Percentiles rank a stretch among this genome's conserved stretches.
Evolutionary conservation across 2,329 filamentous ascomycete genomes (phyloP).

Genomic region (Coniochaeta sp.): DNA sequence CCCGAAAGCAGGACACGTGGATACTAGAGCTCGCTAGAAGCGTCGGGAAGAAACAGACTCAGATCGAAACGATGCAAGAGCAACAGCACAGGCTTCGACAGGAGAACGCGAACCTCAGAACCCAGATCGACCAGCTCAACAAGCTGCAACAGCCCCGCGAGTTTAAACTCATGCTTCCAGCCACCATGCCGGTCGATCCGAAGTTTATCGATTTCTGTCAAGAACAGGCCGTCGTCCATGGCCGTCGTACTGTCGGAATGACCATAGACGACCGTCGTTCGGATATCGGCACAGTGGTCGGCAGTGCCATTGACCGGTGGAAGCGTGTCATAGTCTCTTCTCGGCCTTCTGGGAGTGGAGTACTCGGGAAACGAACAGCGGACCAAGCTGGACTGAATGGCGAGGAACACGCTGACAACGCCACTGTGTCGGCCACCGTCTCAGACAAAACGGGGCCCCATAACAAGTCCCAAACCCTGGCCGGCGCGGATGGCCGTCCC

Average conservation of each 20-base stretch:
- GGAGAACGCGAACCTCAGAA: conserved; percentile 48
- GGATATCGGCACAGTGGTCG: conserved; percentile 44
- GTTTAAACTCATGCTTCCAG: conserved; percentile 44
- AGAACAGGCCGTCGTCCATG: conserved; percentile 33
- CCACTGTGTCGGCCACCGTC: not conserved
- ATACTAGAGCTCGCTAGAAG: conserved; percentile 53
- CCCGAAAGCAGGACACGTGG: conserved; percentile 54
- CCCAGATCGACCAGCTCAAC: conserved; percentile 52
- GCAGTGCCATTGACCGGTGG: conserved; percentile 53
- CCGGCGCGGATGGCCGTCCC: not conserved
- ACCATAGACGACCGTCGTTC: conserved; percentile 42
- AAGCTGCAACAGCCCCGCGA: conserved; percentile 53
- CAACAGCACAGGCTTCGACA: conserved; percentile 44
- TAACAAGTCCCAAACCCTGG: not conserved
- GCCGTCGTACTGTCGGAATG: conserved; percentile 34
- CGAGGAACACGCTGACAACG: not conserved
- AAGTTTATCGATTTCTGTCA: conserved; percentile 38
- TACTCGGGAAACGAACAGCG: conserved; percentile 43
- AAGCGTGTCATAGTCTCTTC: conserved; percentile 51
- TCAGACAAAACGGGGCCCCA: not conserved
- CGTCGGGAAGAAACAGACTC: conserved; percentile 49
- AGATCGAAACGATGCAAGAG: conserved; percentile 43
- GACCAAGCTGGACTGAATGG: conserved; percentile 20
- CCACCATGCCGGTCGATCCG: conserved; percentile 43
- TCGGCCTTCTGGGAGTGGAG: conserved; percentile 33